Conservation (phyloP, 306 rosid species). For the Vigna nakashimae region DNA sequence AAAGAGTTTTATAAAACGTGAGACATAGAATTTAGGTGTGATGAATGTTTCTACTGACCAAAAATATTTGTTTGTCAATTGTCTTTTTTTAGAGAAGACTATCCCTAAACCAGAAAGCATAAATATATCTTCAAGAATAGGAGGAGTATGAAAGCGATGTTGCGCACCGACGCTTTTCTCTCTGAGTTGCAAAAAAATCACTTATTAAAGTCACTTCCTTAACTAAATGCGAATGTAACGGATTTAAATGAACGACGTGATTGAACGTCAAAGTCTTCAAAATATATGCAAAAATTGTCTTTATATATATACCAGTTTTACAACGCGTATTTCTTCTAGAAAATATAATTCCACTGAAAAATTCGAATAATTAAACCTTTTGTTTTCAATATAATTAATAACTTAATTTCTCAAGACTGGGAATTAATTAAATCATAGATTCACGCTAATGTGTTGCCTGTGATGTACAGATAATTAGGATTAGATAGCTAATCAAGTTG, state of each 20-base stretch:
- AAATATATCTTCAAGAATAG: neutral
- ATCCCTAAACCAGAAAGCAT: neutral
- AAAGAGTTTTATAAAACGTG: neutral
- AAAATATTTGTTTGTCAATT: neutral
- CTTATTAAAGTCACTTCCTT: constrained; percentile 19
- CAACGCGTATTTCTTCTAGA: too few relatives aligned
- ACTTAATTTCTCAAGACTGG: too few relatives aligned
- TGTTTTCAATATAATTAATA: too few relatives aligned
- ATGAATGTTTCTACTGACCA: too few relatives aligned
- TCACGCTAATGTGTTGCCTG: neutral
- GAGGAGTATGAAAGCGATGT: neutral
- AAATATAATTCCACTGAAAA: too few relatives aligned
- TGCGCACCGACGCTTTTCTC: constrained; percentile 48
- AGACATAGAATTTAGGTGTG: neutral
- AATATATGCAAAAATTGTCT: neutral
- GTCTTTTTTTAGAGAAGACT: neutral
- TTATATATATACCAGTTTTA: too few relatives aligned
- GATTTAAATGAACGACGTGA: constrained; percentile 39
- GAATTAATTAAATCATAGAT: neutral
- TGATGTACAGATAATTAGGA: neutral
- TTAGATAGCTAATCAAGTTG: neutral
- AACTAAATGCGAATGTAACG: constrained; percentile 32
- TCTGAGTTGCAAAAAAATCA: constrained; percentile 3
- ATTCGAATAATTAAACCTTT: too few relatives aligned
- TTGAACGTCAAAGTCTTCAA: constrained; percentile 36